Base-by-base conservation (phyloP, 495 filamentous ascomycete species). In the Annulohypoxylon moriforme region DNA sequence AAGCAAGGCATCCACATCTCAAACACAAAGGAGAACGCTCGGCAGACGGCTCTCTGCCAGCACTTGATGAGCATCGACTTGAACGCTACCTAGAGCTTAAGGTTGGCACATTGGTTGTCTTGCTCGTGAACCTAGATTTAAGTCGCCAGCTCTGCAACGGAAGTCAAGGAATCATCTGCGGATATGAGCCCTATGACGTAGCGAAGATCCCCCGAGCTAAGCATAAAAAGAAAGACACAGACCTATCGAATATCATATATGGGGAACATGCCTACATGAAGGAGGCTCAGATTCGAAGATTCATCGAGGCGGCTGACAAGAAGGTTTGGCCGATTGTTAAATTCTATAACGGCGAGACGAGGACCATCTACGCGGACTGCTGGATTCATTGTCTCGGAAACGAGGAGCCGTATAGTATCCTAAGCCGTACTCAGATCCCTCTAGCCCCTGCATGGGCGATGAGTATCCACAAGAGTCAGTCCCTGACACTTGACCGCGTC, bases 391-490 rank as follows among this genome's bases (percentile, higher is more conserved):
- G 85, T 25, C 50, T 85, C 0, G 86, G 87, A 3, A 78, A 85
- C 29, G 65, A 75, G 13, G 16, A 71, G 33, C 82, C 84, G 60
- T 87, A 65, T 80, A 92, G 61, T 81, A 87, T 68, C 89, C 94
- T 84, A 81, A 94, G 61, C 89, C 94, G 68, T 89, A 93, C 79
- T 86, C 92, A 94, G 76, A 79, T 94, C 72, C 92, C 95, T 1
- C 84, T 99, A 13, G 94, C 96, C 25, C 84, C 97, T 0, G 96
- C 94, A 0, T 99, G 96, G 94, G 95, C 96, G 13, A 80, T 99
- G 52, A 94, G 90, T 0, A 97, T 98, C 58, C 96, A 99, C 83
- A 97, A 97, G 81, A 91, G 94, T 2, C 95, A 98, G 76, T 94
- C 94, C 3, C 93, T 98, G 75, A 98, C 96, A 20, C 85, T 99